These are phyloP conservation scores for Puccinellia tenuiflora DNA, from an alignment of 176 grass and related monocot species.

Conservation along the genomic window DNA sequence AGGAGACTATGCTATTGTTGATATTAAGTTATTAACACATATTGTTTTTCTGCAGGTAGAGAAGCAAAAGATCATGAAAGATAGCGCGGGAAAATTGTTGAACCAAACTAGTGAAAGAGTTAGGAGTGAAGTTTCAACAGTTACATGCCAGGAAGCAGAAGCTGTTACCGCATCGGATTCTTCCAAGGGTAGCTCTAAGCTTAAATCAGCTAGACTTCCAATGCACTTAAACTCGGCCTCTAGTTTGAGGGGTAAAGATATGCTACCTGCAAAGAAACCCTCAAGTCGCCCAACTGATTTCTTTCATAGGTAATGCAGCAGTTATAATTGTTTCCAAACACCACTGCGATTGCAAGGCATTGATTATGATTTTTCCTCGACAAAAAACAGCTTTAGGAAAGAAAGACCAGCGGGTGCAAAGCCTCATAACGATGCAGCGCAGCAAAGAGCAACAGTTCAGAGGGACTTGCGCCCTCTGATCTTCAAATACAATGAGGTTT, in stretches of 20 bases:
- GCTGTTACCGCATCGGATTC: constrained; percentile 3
- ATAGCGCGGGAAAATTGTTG: constrained; percentile 43
- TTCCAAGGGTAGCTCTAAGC: constrained; percentile 29
- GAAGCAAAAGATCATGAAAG: constrained; percentile 75
- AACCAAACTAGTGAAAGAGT: constrained; percentile 32
- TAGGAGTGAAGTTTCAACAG: constrained; percentile 16
- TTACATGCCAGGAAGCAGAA: constrained; percentile 29
- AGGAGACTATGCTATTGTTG: not conserved
- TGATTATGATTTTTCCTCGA: constrained; percentile 12
- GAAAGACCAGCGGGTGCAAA: constrained; percentile 38
- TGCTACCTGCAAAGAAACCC: constrained; percentile 42
- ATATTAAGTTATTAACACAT: constrained; percentile 25
- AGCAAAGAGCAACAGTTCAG: constrained; percentile 47
- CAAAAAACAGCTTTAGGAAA: constrained; percentile 73
- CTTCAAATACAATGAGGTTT: constrained; percentile 98
- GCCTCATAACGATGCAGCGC: constrained; percentile 9
- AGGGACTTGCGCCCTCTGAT: constrained; percentile 76
- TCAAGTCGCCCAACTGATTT: constrained; percentile 43
- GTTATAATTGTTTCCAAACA: constrained; percentile 1
- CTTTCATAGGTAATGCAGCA: constrained; percentile 63
- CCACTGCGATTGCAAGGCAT: constrained; percentile 2
- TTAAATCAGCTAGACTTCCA: constrained; percentile 21
- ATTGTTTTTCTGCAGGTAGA: constrained; percentile 56
- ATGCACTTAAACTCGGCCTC: constrained; percentile 24
- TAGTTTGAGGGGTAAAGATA: constrained; percentile 29